Base-by-base conservation (phyloP, 805 yeast species). In the Wickerhamiella cacticola region DNA sequence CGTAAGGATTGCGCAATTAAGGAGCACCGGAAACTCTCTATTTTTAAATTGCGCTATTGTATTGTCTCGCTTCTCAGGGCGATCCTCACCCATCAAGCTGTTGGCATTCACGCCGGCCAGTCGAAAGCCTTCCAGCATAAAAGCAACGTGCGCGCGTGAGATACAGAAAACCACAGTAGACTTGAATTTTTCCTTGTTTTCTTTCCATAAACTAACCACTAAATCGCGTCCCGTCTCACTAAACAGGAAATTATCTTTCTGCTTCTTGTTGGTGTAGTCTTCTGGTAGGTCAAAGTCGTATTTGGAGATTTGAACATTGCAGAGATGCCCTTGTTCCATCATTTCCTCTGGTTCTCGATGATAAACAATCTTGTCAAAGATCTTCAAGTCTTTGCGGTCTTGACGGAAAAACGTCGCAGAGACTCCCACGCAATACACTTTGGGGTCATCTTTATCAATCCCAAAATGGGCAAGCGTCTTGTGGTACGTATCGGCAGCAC, bases 1-100 rank as follows among this genome's bases (percentile, higher is more conserved):
- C 0, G 95, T 88, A 56, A 89, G 80, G 5, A 88, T 84, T 15
- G 82, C 85, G 60, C 95, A 92, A 59, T 89, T 89, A 66, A 92
- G 73, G 25, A 88, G 63, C 0, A 89, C 94, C 3, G 80, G 76
- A 16, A 84, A 69, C 13, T 70, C 59, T 0, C 92, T 87, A 0
- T 64, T 55, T 51, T 70, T 72, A 59, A 88, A 89, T 29, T 74
- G 79, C 5, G 66, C 62, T 1, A 87, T 63, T 0, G 77, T 68
- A 2, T 61, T 57, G 13, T 65, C 71, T 35, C 96, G 67, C 35
- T 73, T 77, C 5, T 60, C 58, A 16, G 66, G 63, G 4, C 68
- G 68, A 1, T 95, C 83, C 12, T 67, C 69, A 0, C 92, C 83
- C 0, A 87, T 77, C 0, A 87, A 83, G 52, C 71, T 76, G 44